Conservation (phyloP, 2,329 filamentous ascomycete species). For the Phyllosticta citribraziliensis region DNA sequence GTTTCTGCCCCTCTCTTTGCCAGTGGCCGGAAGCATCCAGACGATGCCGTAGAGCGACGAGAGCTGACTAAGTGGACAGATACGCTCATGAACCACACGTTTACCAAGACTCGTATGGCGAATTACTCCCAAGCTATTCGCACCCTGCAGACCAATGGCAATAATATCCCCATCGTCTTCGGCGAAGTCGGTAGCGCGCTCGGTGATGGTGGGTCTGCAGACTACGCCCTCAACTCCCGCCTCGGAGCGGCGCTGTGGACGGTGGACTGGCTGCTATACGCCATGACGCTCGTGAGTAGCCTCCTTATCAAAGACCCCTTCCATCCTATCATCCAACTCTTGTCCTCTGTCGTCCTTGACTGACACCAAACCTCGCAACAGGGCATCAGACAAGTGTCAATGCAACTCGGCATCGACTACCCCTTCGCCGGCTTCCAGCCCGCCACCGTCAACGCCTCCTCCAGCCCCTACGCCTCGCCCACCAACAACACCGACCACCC, state of each 20-base stretch:
- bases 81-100: not conserved
- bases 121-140: not conserved
- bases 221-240: slow-evolving; percentile 1
- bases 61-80: not conserved
- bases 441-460: not conserved
- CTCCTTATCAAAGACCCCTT: too few species aligned
- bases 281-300: not conserved
- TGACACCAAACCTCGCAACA: not conserved
- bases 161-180: not conserved
- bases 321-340: too few species aligned
- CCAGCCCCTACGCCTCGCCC: not conserved
- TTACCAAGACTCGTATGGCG: not conserved
- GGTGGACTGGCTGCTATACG: slow-evolving; percentile 3
- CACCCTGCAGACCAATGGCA: not conserved
- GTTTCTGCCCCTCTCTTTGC: not conserved
- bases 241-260: slow-evolving; percentile 4
- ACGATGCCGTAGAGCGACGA: not conserved
- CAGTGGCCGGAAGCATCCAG: too few species aligned
- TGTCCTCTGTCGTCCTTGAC: not conserved
- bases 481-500: not conserved
- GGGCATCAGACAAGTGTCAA: not conserved
- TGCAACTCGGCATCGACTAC: slow-evolving; percentile 2
- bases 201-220: not conserved
- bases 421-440: not conserved
- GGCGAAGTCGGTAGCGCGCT: slow-evolving; percentile 2